Evolutionary conservation across 1,284 basidiomycete genomes (phyloP).

Genomic region (Apiotrichum domesticum): DNA sequence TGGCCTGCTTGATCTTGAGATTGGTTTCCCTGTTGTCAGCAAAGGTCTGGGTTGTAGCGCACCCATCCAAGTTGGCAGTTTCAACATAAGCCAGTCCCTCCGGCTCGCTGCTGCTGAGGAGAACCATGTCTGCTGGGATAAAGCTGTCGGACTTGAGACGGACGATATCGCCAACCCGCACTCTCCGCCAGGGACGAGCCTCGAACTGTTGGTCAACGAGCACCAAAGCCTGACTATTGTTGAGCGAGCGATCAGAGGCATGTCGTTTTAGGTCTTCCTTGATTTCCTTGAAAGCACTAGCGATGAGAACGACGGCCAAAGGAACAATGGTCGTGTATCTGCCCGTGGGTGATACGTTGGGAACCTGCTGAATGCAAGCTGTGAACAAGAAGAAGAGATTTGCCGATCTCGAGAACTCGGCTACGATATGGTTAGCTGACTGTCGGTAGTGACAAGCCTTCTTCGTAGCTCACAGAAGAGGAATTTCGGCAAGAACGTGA

Average conservation of each 20-base stretch:
- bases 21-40: constrained; percentile 67
- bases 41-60: background rate
- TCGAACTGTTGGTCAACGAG: constrained; percentile 63
- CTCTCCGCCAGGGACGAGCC: constrained; percentile 77
- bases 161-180: constrained; percentile 86
- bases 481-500: constrained; percentile 90
- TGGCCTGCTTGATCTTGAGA: constrained; percentile 96
- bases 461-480: constrained; percentile 60
- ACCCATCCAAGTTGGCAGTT: constrained; percentile 90
- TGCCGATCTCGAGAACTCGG: constrained; percentile 71
- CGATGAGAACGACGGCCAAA: constrained; percentile 79
- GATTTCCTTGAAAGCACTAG: constrained; percentile 93
- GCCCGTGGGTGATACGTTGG: constrained; percentile 94
- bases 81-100: constrained; percentile 97
- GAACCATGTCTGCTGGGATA: constrained; percentile 89
- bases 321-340: constrained; percentile 92
- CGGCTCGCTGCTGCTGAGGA: constrained; percentile 86
- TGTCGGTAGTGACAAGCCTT: background rate
- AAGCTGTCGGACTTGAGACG: constrained; percentile 87
- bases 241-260: constrained; percentile 88
- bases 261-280: constrained; percentile 98
- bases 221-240: constrained; percentile 73
- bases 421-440: constrained; percentile 19
- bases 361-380: constrained; percentile 96
- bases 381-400: constrained; percentile 99